Percentiles rank a stretch among this genome's conserved stretches.
Evolutionary conservation across 129 eudicot genomes (phyloP).

Genomic region (Lactuca sativa): DNA sequence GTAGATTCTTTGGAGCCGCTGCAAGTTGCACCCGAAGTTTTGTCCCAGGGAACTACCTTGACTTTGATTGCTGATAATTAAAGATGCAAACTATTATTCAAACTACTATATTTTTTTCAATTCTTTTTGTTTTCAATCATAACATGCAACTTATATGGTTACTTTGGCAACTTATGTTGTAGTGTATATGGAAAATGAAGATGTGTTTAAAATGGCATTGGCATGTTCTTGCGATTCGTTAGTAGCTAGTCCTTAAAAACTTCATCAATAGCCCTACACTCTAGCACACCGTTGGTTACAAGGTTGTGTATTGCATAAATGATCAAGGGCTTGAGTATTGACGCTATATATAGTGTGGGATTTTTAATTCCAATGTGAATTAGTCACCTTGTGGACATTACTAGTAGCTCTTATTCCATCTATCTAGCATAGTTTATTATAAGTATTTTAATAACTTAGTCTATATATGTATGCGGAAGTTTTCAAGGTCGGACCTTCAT

Average conservation of each 20-base stretch:
- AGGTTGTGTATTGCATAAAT: too few relatives aligned
- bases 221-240: conserved; percentile 15
- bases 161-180: conserved; percentile 24
- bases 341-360: too few relatives aligned
- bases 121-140: conserved; percentile 15
- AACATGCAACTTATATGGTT: conserved; percentile 17
- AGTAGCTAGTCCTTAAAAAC: conserved; percentile 4
- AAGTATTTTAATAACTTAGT: too few relatives aligned
- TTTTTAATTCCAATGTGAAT: too few relatives aligned
- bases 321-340: too few relatives aligned
- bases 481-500: too few relatives aligned
- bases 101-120: conserved; percentile 3
- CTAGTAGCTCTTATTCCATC: too few relatives aligned
- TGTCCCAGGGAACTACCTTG: conserved; percentile 33
- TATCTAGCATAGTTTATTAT: too few relatives aligned
- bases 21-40: conserved; percentile 45
- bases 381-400: too few relatives aligned
- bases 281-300: too few relatives aligned
- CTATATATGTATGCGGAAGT: too few relatives aligned
- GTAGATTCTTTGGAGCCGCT: conserved; percentile 94
- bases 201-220: conserved; percentile 8
- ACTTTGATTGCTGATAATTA: conserved; percentile 41
- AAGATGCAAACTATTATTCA: conserved; percentile 28
- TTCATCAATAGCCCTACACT: background rate
- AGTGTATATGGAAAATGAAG: conserved; percentile 13